Evolutionary conservation across 768 basidiomycete genomes (phyloP).

Genomic region (Serpula lacrymans): DNA sequence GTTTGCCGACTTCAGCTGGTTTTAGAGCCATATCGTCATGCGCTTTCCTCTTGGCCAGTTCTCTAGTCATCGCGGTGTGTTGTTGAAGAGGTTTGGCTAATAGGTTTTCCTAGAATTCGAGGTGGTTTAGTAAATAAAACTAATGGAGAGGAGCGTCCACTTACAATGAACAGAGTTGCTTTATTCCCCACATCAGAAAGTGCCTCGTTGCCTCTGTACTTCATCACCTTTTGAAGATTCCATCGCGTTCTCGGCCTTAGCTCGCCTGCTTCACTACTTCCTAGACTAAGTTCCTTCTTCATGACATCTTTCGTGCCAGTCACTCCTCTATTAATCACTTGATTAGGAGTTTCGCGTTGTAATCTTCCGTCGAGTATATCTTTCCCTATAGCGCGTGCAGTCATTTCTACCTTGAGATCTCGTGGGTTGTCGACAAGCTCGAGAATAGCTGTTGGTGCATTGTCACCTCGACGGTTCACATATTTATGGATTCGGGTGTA

Average conservation of each 20-base stretch:
- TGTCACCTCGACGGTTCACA: slow-evolving; percentile 88
- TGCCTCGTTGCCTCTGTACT: slow-evolving; percentile 50
- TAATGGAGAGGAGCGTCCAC: slow-evolving; percentile 31
- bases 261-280: slow-evolving; percentile 33
- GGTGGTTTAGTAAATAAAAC: slow-evolving; percentile 8
- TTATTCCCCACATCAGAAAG: slow-evolving; percentile 48
- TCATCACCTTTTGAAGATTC: slow-evolving; percentile 73
- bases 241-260: slow-evolving; percentile 66
- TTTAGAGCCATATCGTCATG: not conserved
- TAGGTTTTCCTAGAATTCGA: slow-evolving; percentile 52
- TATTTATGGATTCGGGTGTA: slow-evolving; percentile 94
- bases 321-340: slow-evolving; percentile 51
- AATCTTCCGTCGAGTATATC: slow-evolving; percentile 66
- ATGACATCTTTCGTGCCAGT: slow-evolving; percentile 44
- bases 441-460: slow-evolving; percentile 87
- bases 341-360: slow-evolving; percentile 37
- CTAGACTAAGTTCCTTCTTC: slow-evolving; percentile 43
- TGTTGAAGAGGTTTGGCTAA: slow-evolving; percentile 60
- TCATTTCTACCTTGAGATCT: slow-evolving; percentile 86
- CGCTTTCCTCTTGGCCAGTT: slow-evolving; percentile 34
- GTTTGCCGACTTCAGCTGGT: not conserved
- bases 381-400: slow-evolving; percentile 83
- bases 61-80: slow-evolving; percentile 38
- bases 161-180: slow-evolving; percentile 63
- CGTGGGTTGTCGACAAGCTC: slow-evolving; percentile 93